Evolutionary conservation across 192 early-diverging fungal genomes (phyloP).

Genomic region (Funneliformis mosseae): DNA sequence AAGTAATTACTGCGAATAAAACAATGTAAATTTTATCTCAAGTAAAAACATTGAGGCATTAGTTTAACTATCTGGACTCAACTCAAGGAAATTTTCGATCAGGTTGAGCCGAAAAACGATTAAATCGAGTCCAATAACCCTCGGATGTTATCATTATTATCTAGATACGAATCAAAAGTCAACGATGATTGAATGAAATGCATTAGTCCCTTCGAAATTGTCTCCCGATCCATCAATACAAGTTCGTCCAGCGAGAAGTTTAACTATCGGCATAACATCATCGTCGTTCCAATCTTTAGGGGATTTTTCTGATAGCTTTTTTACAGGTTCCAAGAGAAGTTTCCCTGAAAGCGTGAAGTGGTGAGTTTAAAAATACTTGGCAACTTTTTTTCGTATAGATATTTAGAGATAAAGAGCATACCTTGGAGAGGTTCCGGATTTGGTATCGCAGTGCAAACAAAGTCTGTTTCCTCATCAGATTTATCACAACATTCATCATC

Average conservation of each 20-base stretch:
- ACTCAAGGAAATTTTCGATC: too few relatives aligned
- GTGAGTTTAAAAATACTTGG: constrained; percentile 1
- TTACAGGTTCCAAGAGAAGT: constrained; percentile 1
- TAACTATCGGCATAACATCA: neutral
- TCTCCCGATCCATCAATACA: constrained; percentile 3
- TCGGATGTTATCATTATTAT: neutral
- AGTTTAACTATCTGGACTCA: too few relatives aligned
- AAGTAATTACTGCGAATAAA: too few relatives aligned
- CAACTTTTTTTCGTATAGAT: too few relatives aligned
- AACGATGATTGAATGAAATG: neutral
- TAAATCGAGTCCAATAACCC: constrained; percentile 11
- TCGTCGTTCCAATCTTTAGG: neutral
- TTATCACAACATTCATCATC: too few relatives aligned
- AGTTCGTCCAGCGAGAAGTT: neutral
- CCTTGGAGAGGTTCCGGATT: too few relatives aligned
- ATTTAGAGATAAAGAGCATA: too few relatives aligned
- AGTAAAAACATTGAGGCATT: too few relatives aligned
- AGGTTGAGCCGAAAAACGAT: too few relatives aligned
- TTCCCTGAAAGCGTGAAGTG: constrained; percentile 1
- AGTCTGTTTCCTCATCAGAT: too few relatives aligned
- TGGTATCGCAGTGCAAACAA: too few relatives aligned
- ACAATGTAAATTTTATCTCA: too few relatives aligned
- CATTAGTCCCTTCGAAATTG: neutral
- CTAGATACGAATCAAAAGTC: constrained; percentile 11
- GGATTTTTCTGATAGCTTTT: neutral